Evolutionary conservation across 140 eudicot species (phyloP).

Genomic region (Oenanthe javanica): DNA sequence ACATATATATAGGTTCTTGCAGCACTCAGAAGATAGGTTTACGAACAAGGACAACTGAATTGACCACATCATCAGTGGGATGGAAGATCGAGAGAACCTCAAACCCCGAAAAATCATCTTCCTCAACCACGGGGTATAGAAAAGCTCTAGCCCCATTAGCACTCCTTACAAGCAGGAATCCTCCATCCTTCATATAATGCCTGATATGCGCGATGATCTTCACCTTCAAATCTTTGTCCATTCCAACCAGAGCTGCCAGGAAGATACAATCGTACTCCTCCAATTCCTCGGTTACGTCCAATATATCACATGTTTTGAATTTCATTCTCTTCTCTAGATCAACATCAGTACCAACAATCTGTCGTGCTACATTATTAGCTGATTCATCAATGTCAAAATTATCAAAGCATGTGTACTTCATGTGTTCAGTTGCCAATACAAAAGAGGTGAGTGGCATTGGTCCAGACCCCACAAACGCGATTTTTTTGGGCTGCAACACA

Average conservation of each 20-base stretch:
- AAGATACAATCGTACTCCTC: constrained; percentile 27
- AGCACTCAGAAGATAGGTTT: constrained; percentile 8
- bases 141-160: constrained; percentile 41
- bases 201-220: constrained; percentile 22
- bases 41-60: constrained; percentile 32
- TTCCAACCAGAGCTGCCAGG: constrained; percentile 37
- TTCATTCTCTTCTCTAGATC: constrained; percentile 23
- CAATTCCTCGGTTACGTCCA: constrained; percentile 25
- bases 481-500: constrained; percentile 9
- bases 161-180: constrained; percentile 30
- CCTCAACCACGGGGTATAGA: constrained; percentile 36
- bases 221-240: constrained; percentile 27
- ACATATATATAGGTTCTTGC: not conserved
- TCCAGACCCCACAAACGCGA: constrained; percentile 28
- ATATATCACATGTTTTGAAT: constrained; percentile 19
- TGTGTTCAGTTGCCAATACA: constrained; percentile 20
- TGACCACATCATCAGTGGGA: constrained; percentile 35
- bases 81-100: constrained; percentile 34
- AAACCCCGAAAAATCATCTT: constrained; percentile 26
- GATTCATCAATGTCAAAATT: constrained; percentile 27
- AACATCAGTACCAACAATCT: constrained; percentile 8
- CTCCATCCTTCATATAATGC: constrained; percentile 35
- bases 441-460: constrained; percentile 24
- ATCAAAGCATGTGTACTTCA: constrained; percentile 18
- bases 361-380: constrained; percentile 21